These are phyloP conservation scores for Cryptococcus hybrid DNA, from an alignment of 1,284 basidiomycete genomes.

Conservation along the genomic window DNA sequence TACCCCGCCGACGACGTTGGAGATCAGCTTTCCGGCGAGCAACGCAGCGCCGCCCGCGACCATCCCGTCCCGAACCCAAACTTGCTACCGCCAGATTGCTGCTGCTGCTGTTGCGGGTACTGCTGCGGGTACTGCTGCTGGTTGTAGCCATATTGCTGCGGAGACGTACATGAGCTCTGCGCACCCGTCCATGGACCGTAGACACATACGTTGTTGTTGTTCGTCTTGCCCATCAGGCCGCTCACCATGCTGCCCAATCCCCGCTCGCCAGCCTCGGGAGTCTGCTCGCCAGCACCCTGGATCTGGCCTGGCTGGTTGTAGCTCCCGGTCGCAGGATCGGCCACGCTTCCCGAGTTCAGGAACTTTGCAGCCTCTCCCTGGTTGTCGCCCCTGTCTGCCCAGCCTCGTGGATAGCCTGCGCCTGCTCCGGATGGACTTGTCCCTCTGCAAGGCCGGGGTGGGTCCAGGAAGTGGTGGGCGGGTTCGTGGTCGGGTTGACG, in stretches of 20 bases:
- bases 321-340: constrained; percentile 10
- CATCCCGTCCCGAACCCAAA: constrained; percentile 11
- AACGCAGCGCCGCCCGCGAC: constrained; percentile 12
- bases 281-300: constrained; percentile 1
- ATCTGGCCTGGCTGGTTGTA: constrained; percentile 1
- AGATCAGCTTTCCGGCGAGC: constrained; percentile 14
- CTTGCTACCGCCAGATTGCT: constrained; percentile 2
- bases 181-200: too few species aligned
- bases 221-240: constrained; percentile 13
- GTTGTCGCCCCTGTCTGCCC: background rate
- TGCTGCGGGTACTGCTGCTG: constrained; percentile 1
- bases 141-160: constrained; percentile 4
- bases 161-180: background rate
- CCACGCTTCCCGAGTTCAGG: constrained; percentile 16
- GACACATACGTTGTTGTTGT: background rate
- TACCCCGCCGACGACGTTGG: constrained; percentile 5
- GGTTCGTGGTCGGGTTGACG: constrained; percentile 38
- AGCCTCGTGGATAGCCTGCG: constrained; percentile 16
- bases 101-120: background rate
- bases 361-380: constrained; percentile 17
- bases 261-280: constrained; percentile 17
- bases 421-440: constrained; percentile 35
- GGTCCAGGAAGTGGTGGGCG: constrained; percentile 37
- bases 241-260: constrained; percentile 20
- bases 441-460: constrained; percentile 27